Conservation (phyloP, 2,329 filamentous ascomycete genomes). For the Sporothrix variecibatus region DNA sequence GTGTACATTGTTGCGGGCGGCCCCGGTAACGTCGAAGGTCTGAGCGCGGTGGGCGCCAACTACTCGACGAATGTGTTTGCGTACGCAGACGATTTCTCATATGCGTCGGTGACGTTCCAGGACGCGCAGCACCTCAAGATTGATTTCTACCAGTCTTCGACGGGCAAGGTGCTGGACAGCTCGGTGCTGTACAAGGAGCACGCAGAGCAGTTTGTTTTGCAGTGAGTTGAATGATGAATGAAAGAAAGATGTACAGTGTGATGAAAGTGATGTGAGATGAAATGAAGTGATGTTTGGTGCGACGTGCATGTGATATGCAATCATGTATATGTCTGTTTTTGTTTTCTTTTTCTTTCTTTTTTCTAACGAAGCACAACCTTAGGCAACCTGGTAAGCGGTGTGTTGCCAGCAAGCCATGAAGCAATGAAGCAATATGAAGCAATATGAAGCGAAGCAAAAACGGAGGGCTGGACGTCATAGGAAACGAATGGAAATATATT, state of each 20-base stretch:
- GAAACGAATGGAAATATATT: background rate
- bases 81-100: constrained; percentile 55
- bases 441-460: no score
- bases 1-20: constrained; percentile 60
- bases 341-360: background rate
- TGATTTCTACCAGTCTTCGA: constrained; percentile 52
- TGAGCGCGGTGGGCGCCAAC: constrained; percentile 46
- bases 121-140: constrained; percentile 50
- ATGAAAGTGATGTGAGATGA: background rate
- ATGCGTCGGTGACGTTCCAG: constrained; percentile 50
- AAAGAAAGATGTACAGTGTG: background rate
- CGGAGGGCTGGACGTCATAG: no score
- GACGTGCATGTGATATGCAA: background rate
- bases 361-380: background rate
- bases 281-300: no score
- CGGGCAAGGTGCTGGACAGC: constrained; percentile 51
- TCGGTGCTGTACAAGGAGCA: constrained; percentile 54
- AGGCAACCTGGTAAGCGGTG: constrained; percentile 12
- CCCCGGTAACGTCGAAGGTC: constrained; percentile 58
- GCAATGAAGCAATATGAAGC: background rate
- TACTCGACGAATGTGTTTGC: constrained; percentile 50
- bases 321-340: background rate
- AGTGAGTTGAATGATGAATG: constrained; percentile 30
- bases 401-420: constrained; percentile 3
- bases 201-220: constrained; percentile 47